A percentile compares a stretch with the other conserved stretches of the same genome.
phyloP scores from a whole-genome alignment of 2,329 filamentous ascomycete genomes.

The Cytospora paraplurivora region DNA sequence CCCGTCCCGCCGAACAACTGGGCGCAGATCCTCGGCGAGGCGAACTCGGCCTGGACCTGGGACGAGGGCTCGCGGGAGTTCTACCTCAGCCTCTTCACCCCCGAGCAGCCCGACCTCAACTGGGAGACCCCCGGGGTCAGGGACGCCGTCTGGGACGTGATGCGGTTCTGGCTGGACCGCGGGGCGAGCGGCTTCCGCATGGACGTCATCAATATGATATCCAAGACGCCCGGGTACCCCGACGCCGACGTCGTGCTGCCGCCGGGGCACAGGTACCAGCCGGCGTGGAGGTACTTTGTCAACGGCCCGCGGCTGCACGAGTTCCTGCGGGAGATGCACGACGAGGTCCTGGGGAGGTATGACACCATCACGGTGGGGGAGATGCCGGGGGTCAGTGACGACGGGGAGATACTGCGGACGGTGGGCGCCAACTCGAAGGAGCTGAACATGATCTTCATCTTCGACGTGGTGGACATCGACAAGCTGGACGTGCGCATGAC shows the following conservation, averaged over 20 bases:
- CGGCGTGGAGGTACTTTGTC: slow-evolving; percentile 18
- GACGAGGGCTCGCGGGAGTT: slow-evolving; percentile 53
- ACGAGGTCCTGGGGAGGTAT: slow-evolving; percentile 20
- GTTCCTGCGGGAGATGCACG: slow-evolving; percentile 25
- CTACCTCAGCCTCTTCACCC: slow-evolving; percentile 69
- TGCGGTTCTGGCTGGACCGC: slow-evolving; percentile 73
- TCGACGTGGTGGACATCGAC: slow-evolving; percentile 53
- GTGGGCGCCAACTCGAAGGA: slow-evolving; percentile 51
- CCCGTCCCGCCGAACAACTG: slow-evolving; percentile 64
- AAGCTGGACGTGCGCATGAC: slow-evolving; percentile 25
- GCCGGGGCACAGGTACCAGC: slow-evolving; percentile 19
- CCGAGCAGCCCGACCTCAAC: slow-evolving; percentile 75
- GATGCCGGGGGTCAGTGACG: slow-evolving; percentile 25
- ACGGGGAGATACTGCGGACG: slow-evolving; percentile 21
- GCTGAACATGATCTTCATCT: slow-evolving; percentile 74
- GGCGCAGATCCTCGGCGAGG: slow-evolving; percentile 40
- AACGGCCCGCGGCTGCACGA: slow-evolving; percentile 28
- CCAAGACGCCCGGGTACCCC: slow-evolving; percentile 20
- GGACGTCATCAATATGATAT: slow-evolving; percentile 28
- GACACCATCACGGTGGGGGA: slow-evolving; percentile 28
- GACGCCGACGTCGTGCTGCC: slow-evolving; percentile 23
- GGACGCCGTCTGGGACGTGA: slow-evolving; percentile 66
- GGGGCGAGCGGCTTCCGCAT: slow-evolving; percentile 69
- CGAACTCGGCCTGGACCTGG: slow-evolving; percentile 49
- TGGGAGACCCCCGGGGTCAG: slow-evolving; percentile 71